Evolutionary conservation across 1,284 basidiomycete species (phyloP), one percentile per base, ranked within the genome.

Genomic region (Cerrena zonata): DNA sequence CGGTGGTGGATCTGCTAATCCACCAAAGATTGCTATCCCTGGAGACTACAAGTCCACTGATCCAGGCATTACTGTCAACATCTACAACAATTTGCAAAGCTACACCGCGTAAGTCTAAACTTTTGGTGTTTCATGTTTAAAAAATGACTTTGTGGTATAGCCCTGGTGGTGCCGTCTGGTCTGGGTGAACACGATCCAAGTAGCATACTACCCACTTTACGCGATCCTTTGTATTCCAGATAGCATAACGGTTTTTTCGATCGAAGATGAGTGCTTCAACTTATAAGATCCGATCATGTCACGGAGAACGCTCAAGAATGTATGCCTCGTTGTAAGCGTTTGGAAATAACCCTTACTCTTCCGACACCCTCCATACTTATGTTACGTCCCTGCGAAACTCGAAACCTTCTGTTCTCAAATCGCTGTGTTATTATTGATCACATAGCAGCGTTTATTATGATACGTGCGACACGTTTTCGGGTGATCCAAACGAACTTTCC

Each of bases 61-160:
- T 62, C 76, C 75, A 45, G 75, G 75, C 41, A 76, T 76, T 60
- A 72, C 73, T 12, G 68, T 76, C 58, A 75, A 76, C 66, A 76
- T 75, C 54, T 75, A 75, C 67, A 76, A 77, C 67, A 76, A 73
- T 60, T 67, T 75, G 41, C 68, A 71, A 58, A 71, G 64, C 55
- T 75, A 71, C 65, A 75, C 71, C 13, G 61, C 62, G 61, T 63
- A 50, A 45, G 60, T 55, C 39, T 42, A n/a, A 45, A 30, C 22
- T 30, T 42, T 27, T 13, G 7, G 11, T 22, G 18, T 7, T 24
- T 22, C 19, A 5, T 22, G 24, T 12, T 24, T 12, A 15, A 42
- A 5, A 5, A 21, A 48, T 47, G 19, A 45, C 44, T 30, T 27
- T 41, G 30, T 7, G 3, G 48, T 21, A 38, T 36, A 63, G 61